Conservation (phyloP, 495 filamentous ascomycete genomes). For the Thermochaetoides thermophila region DNA sequence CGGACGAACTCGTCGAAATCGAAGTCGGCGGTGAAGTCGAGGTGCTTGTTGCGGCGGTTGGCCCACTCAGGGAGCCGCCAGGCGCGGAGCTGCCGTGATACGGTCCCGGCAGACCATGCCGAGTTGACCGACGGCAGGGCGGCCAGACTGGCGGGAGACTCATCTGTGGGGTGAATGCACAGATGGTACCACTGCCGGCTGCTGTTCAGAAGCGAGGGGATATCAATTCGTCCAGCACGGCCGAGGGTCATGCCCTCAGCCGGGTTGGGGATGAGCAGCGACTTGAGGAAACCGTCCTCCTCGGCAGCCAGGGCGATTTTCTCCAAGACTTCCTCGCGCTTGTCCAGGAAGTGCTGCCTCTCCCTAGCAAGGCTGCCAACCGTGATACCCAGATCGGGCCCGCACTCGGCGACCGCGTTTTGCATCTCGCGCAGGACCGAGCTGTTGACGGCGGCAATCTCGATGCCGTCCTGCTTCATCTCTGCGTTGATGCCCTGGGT, state of each 20-base stretch:
- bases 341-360: constrained; percentile 63
- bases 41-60: constrained; percentile 74
- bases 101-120: constrained; percentile 79
- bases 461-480: constrained; percentile 89
- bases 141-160: constrained; percentile 55
- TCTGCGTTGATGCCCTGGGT: constrained; percentile 82
- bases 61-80: constrained; percentile 96
- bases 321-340: constrained; percentile 67
- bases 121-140: constrained; percentile 44
- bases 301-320: constrained; percentile 74
- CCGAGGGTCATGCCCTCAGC: constrained; percentile 61
- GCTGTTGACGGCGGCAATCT: constrained; percentile 48
- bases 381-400: constrained; percentile 67
- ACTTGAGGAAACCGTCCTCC: constrained; percentile 64
- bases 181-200: constrained; percentile 95
- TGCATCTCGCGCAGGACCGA: constrained; percentile 79
- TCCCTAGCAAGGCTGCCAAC: constrained; percentile 49
- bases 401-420: constrained; percentile 60
- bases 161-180: constrained; percentile 80
- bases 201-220: constrained; percentile 50
- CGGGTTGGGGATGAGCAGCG: constrained; percentile 68
- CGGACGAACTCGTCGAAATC: constrained; percentile 81
- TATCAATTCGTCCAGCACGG: constrained; percentile 59
- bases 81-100: constrained; percentile 79
- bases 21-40: constrained; percentile 97